A percentile compares a stretch with the other conserved stretches of the same genome.
phyloP scores from a whole-genome alignment of 306 rosid genomes.

The Inga leiocalycina region DNA sequence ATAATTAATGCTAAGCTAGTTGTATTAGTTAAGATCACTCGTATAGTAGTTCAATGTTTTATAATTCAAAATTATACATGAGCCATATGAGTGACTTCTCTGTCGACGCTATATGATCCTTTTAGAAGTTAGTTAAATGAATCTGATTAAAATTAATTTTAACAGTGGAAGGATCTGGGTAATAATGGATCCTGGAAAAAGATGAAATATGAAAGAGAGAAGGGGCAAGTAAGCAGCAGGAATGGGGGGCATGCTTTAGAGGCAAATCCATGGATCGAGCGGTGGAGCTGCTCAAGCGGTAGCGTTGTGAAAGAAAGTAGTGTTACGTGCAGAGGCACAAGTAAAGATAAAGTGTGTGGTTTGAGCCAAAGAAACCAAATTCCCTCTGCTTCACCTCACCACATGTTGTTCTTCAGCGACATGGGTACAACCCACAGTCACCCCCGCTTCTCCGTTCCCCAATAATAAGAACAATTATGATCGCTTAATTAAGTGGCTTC shows the following conservation, averaged over 20 bases:
- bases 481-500: not conserved
- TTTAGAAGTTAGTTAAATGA: not conserved
- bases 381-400: conserved; percentile 22
- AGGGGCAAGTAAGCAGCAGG: conserved; percentile 30
- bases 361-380: conserved; percentile 32
- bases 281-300: conserved; percentile 44
- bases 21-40: not conserved
- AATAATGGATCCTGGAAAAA: conserved; percentile 60
- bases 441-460: not conserved
- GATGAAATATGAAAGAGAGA: conserved; percentile 47
- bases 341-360: conserved; percentile 5
- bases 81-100: not conserved
- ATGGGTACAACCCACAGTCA: conserved; percentile 39
- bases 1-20: not conserved
- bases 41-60: not conserved
- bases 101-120: not conserved
- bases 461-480: too few species aligned
- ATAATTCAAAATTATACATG: not conserved
- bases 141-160: not conserved
- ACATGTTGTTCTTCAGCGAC: conserved; percentile 33
- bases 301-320: conserved; percentile 16
- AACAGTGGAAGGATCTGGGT: conserved; percentile 64
- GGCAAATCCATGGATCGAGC: conserved; percentile 68
- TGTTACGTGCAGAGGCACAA: not conserved
- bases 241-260: conserved; percentile 35